phyloP scores from a whole-genome alignment of 495 filamentous ascomycete genomes.

The Parmelia sp. region DNA sequence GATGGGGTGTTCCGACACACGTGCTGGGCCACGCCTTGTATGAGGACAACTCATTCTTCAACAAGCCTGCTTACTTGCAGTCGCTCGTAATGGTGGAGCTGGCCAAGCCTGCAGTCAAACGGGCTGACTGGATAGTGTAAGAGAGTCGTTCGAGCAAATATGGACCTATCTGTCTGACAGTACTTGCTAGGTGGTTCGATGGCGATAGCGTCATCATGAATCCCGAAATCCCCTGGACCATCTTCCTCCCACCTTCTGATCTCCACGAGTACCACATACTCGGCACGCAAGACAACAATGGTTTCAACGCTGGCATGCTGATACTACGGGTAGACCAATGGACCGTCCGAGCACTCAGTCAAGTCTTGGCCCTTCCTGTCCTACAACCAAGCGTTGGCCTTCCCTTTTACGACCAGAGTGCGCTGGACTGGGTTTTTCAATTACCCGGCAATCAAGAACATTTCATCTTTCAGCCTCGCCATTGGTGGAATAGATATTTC shows the following conservation, averaged over 20 bases:
- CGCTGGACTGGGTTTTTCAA: constrained; percentile 9
- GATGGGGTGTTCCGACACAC: constrained; percentile 38
- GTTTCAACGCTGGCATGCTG: constrained; percentile 52
- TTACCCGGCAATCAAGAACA: constrained; percentile 6
- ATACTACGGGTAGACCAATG: constrained; percentile 41
- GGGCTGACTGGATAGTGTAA: constrained; percentile 43
- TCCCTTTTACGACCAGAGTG: constrained; percentile 18
- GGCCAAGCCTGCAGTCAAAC: constrained; percentile 31
- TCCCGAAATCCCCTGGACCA: constrained; percentile 43
- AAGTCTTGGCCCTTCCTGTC: constrained; percentile 39
- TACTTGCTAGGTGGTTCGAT: constrained; percentile 42
- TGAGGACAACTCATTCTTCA: constrained; percentile 35
- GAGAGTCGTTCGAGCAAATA: not conserved
- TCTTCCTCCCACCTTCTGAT: constrained; percentile 45
- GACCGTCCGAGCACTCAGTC: constrained; percentile 44
- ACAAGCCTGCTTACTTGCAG: constrained; percentile 39
- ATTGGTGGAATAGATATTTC: constrained; percentile 16
- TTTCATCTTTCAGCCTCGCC: constrained; percentile 17
- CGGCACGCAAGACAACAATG: constrained; percentile 46
- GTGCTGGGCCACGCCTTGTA: constrained; percentile 29
- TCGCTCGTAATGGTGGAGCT: constrained; percentile 38
- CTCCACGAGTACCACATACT: constrained; percentile 42
- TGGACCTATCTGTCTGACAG: not conserved
- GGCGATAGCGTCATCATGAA: constrained; percentile 34
- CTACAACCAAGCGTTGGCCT: constrained; percentile 35